Base-by-base conservation (phyloP, 805 yeast genomes). In the Wickerhamomyces queroliae region DNA sequence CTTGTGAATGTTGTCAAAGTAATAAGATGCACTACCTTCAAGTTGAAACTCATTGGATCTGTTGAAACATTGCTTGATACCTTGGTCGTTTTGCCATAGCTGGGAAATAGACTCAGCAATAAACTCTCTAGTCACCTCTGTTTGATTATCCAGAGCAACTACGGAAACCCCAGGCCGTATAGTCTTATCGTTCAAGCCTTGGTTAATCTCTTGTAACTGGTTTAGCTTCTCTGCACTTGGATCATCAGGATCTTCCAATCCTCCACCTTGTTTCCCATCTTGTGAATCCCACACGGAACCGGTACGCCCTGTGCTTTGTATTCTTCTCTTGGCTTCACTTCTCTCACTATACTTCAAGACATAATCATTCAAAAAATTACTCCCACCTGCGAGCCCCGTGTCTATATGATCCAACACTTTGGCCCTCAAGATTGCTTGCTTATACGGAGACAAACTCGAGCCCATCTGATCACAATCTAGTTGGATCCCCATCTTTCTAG, bases 1-100 rank as follows among this genome's bases (percentile, higher is more conserved):
- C 34, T 78, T 75, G 37, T 56, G 56, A n/a, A 85, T 76, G 48
- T 82, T 76, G 28, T 82, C 83, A 57, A 91, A 88, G 58, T 86
- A 90, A 62, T 83, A 88, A 8, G 77, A 64, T 0, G 95, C 89
- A 33, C 87, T 82, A 4, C 86, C 80, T 57, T 89, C 97, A 32
- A 91, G 64, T 56, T 89, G 96, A 58, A 88, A 88, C 53, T 79
- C 83, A 58, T 83, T 85, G 0, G 89, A 68, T 46, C 80, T 69
- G 11, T 60, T 60, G 52, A 67, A 78, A 59, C 83, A 75, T 44
- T 63, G 67, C 40, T 65, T 66, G 34, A 88, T 78, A 1, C 95
- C 96, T 3, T 55, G 47, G 58, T 88, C 95, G 3, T 67, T 54
- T 5, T 52, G 49, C 98, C 98, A 91, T 34, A 91, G 66, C 40